Evolutionary conservation across 768 basidiomycete species (phyloP).

Genomic region (Boletus speciosus): DNA sequence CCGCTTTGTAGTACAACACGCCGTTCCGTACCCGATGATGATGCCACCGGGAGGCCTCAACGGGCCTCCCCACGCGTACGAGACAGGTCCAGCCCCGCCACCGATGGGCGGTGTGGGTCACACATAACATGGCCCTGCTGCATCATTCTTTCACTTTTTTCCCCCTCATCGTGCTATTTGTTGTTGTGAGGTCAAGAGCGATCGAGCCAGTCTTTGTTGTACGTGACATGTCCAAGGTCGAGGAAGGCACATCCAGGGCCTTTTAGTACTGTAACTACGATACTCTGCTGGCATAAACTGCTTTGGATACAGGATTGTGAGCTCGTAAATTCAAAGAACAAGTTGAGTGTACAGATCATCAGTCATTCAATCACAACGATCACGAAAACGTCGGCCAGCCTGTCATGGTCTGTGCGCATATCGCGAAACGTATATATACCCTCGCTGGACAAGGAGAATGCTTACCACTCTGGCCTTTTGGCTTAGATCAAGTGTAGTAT

Average conservation of each 20-base stretch:
- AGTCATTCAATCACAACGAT: background rate
- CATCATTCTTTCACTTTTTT: constrained; percentile 10
- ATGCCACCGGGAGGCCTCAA: constrained; percentile 66
- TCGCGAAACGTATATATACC: constrained; percentile 10
- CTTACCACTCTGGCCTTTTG: constrained; percentile 49
- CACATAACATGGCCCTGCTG: constrained; percentile 37
- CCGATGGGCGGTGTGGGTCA: constrained; percentile 72
- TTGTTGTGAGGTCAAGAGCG: constrained; percentile 29
- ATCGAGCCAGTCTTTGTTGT: constrained; percentile 28
- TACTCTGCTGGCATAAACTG: constrained; percentile 25
- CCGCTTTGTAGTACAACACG: constrained; percentile 67
- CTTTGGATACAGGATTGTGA: constrained; percentile 21
- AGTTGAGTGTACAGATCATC: background rate
- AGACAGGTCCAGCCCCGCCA: constrained; percentile 65
- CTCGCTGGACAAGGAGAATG: background rate
- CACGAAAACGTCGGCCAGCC: background rate
- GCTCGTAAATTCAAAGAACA: background rate
- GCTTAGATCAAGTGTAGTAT: constrained; percentile 76
- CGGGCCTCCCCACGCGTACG: constrained; percentile 70
- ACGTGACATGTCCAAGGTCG: constrained; percentile 19
- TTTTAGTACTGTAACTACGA: constrained; percentile 28
- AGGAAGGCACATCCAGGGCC: constrained; percentile 7
- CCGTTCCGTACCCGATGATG: constrained; percentile 90
- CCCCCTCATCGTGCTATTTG: constrained; percentile 11
- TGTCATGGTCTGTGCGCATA: constrained; percentile 20